Conservation (phyloP, 345 rosid genomes). For the Citrus trifoliata region DNA sequence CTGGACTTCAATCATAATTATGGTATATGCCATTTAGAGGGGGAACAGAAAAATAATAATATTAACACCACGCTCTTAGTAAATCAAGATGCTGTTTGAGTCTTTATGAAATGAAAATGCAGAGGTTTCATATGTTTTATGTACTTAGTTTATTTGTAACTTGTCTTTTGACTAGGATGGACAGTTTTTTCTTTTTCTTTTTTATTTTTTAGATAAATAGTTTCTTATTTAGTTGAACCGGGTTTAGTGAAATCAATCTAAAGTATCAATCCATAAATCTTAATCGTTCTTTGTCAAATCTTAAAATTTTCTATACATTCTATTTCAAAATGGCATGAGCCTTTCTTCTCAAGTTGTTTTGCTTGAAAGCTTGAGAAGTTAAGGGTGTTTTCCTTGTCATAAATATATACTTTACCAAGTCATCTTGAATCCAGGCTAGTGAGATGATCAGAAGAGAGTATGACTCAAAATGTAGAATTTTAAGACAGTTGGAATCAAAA, state of each 20-base stretch:
- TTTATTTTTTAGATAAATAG: too few relatives aligned
- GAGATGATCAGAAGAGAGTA: constrained; percentile 66
- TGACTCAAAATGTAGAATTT: constrained; percentile 53
- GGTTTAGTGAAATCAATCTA: background rate
- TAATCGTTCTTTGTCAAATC: background rate
- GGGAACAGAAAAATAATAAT: background rate
- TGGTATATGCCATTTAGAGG: background rate
- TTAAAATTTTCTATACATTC: background rate
- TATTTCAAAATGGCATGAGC: too few relatives aligned
- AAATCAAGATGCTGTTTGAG: background rate
- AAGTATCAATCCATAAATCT: background rate
- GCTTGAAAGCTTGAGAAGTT: background rate
- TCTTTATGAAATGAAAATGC: background rate
- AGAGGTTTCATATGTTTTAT: background rate
- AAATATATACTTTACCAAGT: background rate
- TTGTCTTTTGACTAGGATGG: background rate
- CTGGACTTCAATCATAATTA: background rate
- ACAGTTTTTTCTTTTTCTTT: background rate
- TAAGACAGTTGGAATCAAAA: constrained; percentile 74
- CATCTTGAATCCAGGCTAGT: constrained; percentile 60
- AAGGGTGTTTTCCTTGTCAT: background rate
- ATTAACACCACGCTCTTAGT: background rate
- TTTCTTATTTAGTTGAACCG: background rate
- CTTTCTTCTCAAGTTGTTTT: background rate
- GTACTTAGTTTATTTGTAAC: background rate